A percentile compares a stretch with the other conserved stretches of the same genome.
These are phyloP conservation scores for Xylaria curta DNA, from an alignment of 495 filamentous ascomycete species.

Conservation along the genomic window DNA sequence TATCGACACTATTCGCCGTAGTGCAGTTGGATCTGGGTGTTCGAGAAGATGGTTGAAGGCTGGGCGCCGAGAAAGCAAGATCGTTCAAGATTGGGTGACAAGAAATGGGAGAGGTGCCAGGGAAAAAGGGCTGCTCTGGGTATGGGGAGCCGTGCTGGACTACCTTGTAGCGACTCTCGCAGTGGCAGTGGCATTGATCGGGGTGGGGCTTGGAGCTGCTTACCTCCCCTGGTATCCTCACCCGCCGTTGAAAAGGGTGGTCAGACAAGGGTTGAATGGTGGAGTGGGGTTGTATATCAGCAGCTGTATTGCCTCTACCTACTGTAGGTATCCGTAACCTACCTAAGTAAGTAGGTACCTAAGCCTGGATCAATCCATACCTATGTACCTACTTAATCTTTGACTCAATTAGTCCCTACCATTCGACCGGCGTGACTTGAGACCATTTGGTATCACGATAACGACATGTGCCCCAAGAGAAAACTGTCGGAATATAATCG, in stretches of 20 bases:
- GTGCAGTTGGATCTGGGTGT: slow-evolving; percentile 26
- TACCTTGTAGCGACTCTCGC: slow-evolving; percentile 9
- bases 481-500: background rate
- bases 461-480: background rate
- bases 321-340: too few relatives aligned
- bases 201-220: slow-evolving; percentile 23
- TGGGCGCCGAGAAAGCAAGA: slow-evolving; percentile 40
- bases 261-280: slow-evolving; percentile 16
- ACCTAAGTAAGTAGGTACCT: too few relatives aligned
- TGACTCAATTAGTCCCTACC: background rate
- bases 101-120: slow-evolving; percentile 38
- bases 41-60: slow-evolving; percentile 33
- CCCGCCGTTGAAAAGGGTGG: background rate
- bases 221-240: background rate
- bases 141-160: slow-evolving; percentile 19
- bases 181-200: slow-evolving; percentile 13
- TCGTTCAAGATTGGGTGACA: slow-evolving; percentile 28
- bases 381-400: background rate
- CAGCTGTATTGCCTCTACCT: background rate
- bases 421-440: background rate
- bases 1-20: slow-evolving; percentile 5
- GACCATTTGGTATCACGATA: background rate
- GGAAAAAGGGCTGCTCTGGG: slow-evolving; percentile 31
- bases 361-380: too few relatives aligned
- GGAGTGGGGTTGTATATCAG: slow-evolving; percentile 11